phyloP scores from a whole-genome alignment of 805 yeast genomes.

The Blastobotrys robertii region DNA sequence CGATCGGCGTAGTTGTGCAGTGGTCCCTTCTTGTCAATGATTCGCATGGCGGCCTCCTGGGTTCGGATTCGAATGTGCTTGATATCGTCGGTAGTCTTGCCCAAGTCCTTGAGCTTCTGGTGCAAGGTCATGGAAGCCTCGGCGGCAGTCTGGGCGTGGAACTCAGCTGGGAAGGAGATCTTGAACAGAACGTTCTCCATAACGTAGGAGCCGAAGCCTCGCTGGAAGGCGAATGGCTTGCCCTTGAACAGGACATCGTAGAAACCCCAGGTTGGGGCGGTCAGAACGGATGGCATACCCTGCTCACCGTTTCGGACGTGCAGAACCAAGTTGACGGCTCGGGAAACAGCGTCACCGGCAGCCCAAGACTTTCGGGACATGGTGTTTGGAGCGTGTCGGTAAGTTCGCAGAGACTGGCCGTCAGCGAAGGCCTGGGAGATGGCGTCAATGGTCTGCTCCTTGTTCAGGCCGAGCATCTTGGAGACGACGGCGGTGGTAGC shows the following conservation, averaged over 20 bases:
- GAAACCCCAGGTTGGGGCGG: conserved; percentile 55
- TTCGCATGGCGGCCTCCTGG: conserved; percentile 52
- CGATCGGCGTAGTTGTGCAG: conserved; percentile 54
- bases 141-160: conserved; percentile 57
- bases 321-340: conserved; percentile 49
- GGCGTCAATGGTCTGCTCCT: conserved; percentile 46
- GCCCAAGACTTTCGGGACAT: conserved; percentile 60
- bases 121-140: conserved; percentile 45
- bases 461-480: conserved; percentile 39
- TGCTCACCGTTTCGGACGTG: conserved; percentile 43
- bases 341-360: conserved; percentile 52
- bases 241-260: conserved; percentile 52
- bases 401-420: conserved; percentile 50
- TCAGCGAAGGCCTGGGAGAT: conserved; percentile 53
- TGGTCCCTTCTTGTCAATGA: conserved; percentile 52
- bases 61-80: conserved; percentile 41
- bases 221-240: conserved; percentile 43
- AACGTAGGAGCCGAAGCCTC: conserved; percentile 45
- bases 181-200: conserved; percentile 56
- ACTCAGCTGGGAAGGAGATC: conserved; percentile 57
- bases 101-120: conserved; percentile 28
- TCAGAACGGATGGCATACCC: conserved; percentile 49
- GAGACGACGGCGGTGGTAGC: conserved; percentile 55
- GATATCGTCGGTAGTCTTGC: conserved; percentile 41
- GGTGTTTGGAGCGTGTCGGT: conserved; percentile 57